Evolutionary conservation across 306 rosid genomes (phyloP).

Genomic region (Rosa multiflora): DNA sequence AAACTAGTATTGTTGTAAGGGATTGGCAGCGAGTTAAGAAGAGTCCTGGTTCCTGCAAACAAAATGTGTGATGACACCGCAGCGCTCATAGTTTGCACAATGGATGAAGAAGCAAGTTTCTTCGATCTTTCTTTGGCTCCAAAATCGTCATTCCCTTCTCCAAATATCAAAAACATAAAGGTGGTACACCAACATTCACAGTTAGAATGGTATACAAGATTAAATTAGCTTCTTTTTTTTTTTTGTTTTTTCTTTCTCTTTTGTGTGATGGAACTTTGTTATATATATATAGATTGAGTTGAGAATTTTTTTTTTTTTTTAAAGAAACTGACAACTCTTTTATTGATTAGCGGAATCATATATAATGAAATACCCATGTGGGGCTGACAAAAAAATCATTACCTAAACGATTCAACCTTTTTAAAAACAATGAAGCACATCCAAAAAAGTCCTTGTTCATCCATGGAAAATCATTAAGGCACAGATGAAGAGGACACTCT

Average conservation of each 20-base stretch:
- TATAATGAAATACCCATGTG: too few species aligned
- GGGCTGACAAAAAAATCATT: too few species aligned
- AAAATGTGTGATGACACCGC: conserved; percentile 36
- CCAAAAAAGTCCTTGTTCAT: too few species aligned
- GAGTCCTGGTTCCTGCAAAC: conserved; percentile 74
- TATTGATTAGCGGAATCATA: too few species aligned
- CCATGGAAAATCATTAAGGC: too few species aligned
- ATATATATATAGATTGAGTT: neutral
- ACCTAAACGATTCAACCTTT: too few species aligned
- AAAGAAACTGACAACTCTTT: too few species aligned
- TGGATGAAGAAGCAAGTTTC: conserved; percentile 28
- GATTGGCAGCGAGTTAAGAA: conserved; percentile 69
- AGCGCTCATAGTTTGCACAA: conserved; percentile 16
- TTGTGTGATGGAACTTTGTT: conserved; percentile 16
- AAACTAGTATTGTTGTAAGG: conserved; percentile 85
- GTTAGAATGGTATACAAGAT: conserved; percentile 47
- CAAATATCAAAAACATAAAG: conserved; percentile 38
- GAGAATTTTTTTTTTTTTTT: too few species aligned
- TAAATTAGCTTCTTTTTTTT: conserved; percentile 26
- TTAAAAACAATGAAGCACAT: too few species aligned
- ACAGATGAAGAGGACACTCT: too few species aligned
- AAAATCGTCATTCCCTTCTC: conserved; percentile 2
- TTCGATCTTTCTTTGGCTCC: conserved; percentile 10
- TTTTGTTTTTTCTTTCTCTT: neutral
- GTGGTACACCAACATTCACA: conserved; percentile 50